A percentile compares a stretch with the other conserved stretches of the same genome.
Evolutionary conservation across 2,329 filamentous ascomycete species (phyloP).

Genomic region (Stylonectria norvegica): DNA sequence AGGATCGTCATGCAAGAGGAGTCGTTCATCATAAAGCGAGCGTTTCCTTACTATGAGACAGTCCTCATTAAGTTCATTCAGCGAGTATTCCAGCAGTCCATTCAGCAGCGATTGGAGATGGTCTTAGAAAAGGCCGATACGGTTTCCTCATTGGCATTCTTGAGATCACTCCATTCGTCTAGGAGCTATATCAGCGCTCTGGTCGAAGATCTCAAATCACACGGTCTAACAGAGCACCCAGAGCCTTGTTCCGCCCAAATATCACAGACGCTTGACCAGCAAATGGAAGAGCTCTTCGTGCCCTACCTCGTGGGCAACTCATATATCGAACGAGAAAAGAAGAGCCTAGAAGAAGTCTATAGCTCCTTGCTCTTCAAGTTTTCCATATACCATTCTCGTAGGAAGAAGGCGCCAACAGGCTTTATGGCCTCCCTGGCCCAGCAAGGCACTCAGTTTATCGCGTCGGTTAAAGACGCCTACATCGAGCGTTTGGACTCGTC

Average conservation of each 20-base stretch:
- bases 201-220: constrained; percentile 89
- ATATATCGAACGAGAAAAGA: constrained; percentile 67
- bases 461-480: constrained; percentile 86
- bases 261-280: constrained; percentile 68
- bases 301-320: constrained; percentile 66
- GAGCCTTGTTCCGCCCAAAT: constrained; percentile 87
- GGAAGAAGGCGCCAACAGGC: constrained; percentile 83
- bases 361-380: constrained; percentile 95
- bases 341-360: constrained; percentile 74
- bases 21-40: constrained; percentile 91
- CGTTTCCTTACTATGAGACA: constrained; percentile 94
- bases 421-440: constrained; percentile 92
- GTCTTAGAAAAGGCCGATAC: constrained; percentile 92
- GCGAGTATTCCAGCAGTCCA: constrained; percentile 94
- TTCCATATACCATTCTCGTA: constrained; percentile 84
- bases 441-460: constrained; percentile 82
- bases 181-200: constrained; percentile 82
- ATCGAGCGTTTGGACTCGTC: constrained; percentile 84
- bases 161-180: constrained; percentile 86
- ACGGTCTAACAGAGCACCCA: constrained; percentile 92
- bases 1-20: constrained; percentile 95
- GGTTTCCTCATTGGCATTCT: constrained; percentile 86
- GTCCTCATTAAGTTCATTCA: constrained; percentile 92
- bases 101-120: constrained; percentile 93
- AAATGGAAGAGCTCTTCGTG: constrained; percentile 74